These are phyloP conservation scores for Schizochytrium sp. DNA, from an alignment of 108 stramenopile species.

Conservation along the genomic window DNA sequence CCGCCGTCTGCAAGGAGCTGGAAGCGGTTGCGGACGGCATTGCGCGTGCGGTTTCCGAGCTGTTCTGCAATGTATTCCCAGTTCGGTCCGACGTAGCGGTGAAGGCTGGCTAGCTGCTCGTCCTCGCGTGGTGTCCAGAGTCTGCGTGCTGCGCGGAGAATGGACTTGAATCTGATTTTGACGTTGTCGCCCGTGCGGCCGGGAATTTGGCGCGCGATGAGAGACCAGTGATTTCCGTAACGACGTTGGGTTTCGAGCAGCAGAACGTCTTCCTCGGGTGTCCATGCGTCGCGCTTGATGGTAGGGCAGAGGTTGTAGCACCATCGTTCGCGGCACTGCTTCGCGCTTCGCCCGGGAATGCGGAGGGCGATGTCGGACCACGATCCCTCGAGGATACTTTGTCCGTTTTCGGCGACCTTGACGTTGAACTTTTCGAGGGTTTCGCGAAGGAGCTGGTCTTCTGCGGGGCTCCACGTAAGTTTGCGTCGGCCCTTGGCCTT, in stretches of 20 bases:
- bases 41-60: not conserved
- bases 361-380: not conserved
- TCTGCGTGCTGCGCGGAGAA: not conserved
- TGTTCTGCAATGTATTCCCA: not conserved
- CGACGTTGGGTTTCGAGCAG: conserved; percentile 28
- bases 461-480: not conserved
- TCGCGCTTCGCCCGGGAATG: conserved; percentile 40
- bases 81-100: not conserved
- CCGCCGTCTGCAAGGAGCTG: not conserved
- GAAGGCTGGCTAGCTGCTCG: not conserved
- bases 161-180: conserved; percentile 28
- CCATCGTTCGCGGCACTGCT: conserved; percentile 59
- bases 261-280: conserved; percentile 37
- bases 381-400: not conserved
- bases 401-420: not conserved
- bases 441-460: not conserved
- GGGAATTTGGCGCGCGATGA: conserved; percentile 26
- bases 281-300: conserved; percentile 40
- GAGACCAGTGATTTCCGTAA: conserved; percentile 30
- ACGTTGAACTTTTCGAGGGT: not conserved
- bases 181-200: conserved; percentile 33
- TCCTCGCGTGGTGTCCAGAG: not conserved
- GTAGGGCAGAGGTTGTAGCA: conserved; percentile 46
- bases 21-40: conserved; percentile 1
- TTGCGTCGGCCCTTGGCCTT: not conserved